phyloP scores from a whole-genome alignment of 306 rosid species.

The Hylodesmum podocarpum region DNA sequence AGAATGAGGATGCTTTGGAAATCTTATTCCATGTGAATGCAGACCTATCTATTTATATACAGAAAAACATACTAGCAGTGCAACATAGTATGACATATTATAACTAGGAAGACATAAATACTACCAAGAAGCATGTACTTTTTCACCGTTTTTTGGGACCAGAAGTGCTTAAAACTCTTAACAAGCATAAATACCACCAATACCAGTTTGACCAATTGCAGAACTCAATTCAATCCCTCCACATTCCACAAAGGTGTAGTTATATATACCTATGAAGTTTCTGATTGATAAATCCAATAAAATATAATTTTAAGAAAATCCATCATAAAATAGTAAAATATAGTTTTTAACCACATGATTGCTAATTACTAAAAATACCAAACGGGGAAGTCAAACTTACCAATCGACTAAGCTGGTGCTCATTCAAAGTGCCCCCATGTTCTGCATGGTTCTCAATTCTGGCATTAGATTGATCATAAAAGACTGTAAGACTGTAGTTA shows the following conservation, averaged over 20 bases:
- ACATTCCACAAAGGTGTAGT: slow-evolving; percentile 12
- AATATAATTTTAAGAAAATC: background rate
- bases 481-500: slow-evolving; percentile 10
- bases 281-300: background rate
- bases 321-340: background rate
- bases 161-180: background rate
- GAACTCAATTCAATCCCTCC: background rate
- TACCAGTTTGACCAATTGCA: slow-evolving; percentile 6
- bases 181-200: background rate
- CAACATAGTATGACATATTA: background rate
- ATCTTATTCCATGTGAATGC: background rate
- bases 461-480: slow-evolving; percentile 24
- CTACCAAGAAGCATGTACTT: background rate
- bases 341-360: background rate
- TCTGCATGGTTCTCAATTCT: slow-evolving; percentile 98
- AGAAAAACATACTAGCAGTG: background rate
- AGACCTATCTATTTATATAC: background rate
- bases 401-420: slow-evolving; percentile 95
- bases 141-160: no score
- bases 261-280: slow-evolving; percentile 6
- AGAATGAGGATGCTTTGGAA: background rate
- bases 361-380: background rate
- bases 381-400: slow-evolving; percentile 50
- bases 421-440: slow-evolving; percentile 96
- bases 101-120: background rate